A percentile compares a stretch with the other conserved stretches of the same genome.
Evolutionary conservation across 2,329 filamentous ascomycete genomes (phyloP).

Genomic region (Verticillium nubilum): DNA sequence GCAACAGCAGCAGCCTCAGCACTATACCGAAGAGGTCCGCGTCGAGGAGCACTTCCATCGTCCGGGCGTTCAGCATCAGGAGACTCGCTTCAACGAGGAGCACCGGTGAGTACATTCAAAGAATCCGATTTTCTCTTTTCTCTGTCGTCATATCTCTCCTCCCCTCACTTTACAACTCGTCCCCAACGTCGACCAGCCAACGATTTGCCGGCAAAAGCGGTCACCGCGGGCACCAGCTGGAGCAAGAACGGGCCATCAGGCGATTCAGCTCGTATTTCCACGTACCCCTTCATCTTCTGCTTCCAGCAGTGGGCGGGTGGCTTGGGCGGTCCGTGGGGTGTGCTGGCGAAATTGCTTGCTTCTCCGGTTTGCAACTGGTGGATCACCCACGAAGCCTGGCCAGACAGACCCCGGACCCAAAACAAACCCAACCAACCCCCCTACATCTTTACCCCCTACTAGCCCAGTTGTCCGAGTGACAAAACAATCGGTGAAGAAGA

Average conservation of each 20-base stretch:
- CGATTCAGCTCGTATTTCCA: constrained; percentile 1
- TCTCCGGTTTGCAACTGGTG: not conserved
- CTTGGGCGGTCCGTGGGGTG: not conserved
- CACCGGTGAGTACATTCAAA: constrained; percentile 39
- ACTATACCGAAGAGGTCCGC: constrained; percentile 73
- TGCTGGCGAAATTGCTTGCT: not conserved
- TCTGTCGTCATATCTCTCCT: constrained; percentile 1
- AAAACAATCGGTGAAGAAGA: constrained; percentile 1
- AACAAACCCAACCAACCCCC: not conserved
- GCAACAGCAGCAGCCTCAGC: constrained; percentile 36
- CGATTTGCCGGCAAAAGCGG: not conserved
- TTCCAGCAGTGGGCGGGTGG: not conserved
- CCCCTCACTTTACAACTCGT: constrained; percentile 1
- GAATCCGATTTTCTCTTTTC: not conserved
- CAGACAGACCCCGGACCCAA: not conserved
- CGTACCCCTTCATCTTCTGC: not conserved
- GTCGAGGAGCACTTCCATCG: constrained; percentile 72
- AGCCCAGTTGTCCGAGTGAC: constrained; percentile 13
- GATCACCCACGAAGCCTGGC: not conserved
- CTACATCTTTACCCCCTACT: not conserved
- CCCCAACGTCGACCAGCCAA: not conserved
- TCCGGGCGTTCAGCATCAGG: constrained; percentile 55
- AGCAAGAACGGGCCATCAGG: not conserved
- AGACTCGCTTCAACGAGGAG: constrained; percentile 47
- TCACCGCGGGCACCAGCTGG: not conserved